Conservation (phyloP, 2,329 filamentous ascomycete species). For the Xenosphaeropsis pyriputrescens region DNA sequence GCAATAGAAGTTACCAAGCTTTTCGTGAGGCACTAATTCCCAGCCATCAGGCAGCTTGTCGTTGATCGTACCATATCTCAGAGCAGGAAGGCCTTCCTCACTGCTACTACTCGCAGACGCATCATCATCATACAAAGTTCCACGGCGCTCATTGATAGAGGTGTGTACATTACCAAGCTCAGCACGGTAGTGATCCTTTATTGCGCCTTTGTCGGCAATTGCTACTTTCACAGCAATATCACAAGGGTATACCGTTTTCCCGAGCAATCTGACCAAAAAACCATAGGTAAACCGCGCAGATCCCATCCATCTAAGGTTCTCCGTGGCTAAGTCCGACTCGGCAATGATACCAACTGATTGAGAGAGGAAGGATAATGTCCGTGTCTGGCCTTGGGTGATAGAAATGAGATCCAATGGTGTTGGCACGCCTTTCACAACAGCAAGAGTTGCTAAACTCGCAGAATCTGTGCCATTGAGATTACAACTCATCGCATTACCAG, state of each 20-base stretch:
- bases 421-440: conserved; percentile 75
- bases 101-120: conserved; percentile 14
- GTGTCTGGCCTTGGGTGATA: conserved; percentile 64
- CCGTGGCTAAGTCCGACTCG: conserved; percentile 79
- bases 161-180: conserved; percentile 17
- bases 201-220: conserved; percentile 56
- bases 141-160: conserved; percentile 12
- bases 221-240: conserved; percentile 78
- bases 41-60: conserved; percentile 67
- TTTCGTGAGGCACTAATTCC: conserved; percentile 58
- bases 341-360: conserved; percentile 84
- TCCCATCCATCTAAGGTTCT: conserved; percentile 90
- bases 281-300: conserved; percentile 72
- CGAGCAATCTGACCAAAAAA: conserved; percentile 61
- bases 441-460: conserved; percentile 62
- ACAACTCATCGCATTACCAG: conserved; percentile 84
- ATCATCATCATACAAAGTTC: conserved; percentile 18
- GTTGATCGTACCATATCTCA: conserved; percentile 68
- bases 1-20: conserved; percentile 82
- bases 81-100: conserved; percentile 45
- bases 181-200: conserved; percentile 59
- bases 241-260: conserved; percentile 71
- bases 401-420: conserved; percentile 77
- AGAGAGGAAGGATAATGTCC: conserved; percentile 76
- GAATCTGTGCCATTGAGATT: conserved; percentile 75